phyloP scores from a whole-genome alignment of 2,329 filamentous ascomycete genomes.

The Dothistroma septosporum region DNA sequence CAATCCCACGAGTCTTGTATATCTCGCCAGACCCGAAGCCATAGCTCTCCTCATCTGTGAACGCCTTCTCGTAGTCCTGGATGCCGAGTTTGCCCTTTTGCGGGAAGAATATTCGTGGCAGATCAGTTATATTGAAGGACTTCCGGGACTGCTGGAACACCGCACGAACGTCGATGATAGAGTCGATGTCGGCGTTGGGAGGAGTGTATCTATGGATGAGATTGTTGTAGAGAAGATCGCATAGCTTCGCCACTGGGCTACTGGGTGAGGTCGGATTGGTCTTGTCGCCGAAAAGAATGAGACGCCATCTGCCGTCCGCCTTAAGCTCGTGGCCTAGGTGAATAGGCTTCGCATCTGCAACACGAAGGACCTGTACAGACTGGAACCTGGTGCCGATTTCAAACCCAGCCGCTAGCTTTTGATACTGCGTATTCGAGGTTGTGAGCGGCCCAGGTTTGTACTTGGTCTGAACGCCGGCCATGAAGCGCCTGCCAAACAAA shows the following conservation, averaged over 20 bases:
- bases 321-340: slow-evolving; percentile 34
- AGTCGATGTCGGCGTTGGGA: slow-evolving; percentile 38
- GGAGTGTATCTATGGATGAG: slow-evolving; percentile 40
- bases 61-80: slow-evolving; percentile 41
- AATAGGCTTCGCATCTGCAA: slow-evolving; percentile 34
- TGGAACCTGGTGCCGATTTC: slow-evolving; percentile 34
- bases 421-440: slow-evolving; percentile 21
- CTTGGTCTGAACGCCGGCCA: slow-evolving; percentile 32
- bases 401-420: slow-evolving; percentile 31
- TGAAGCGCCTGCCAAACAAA: slow-evolving; percentile 22
- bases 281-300: slow-evolving; percentile 31
- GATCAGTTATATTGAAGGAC: slow-evolving; percentile 33
- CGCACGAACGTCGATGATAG: slow-evolving; percentile 52
- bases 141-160: slow-evolving; percentile 31
- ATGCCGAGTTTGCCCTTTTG: slow-evolving; percentile 37
- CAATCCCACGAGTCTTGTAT: slow-evolving; percentile 58
- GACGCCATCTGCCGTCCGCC: slow-evolving; percentile 34
- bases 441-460: slow-evolving; percentile 29
- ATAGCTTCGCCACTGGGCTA: slow-evolving; percentile 24
- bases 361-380: slow-evolving; percentile 31
- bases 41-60: slow-evolving; percentile 45
- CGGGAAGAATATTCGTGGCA: slow-evolving; percentile 44
- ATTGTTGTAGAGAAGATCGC: slow-evolving; percentile 19
- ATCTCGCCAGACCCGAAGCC: slow-evolving; percentile 37
- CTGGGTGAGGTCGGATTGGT: slow-evolving; percentile 15